These are phyloP conservation scores for Ambrosia artemisiifolia DNA, from an alignment of 129 eudicot genomes.

Conservation along the genomic window DNA sequence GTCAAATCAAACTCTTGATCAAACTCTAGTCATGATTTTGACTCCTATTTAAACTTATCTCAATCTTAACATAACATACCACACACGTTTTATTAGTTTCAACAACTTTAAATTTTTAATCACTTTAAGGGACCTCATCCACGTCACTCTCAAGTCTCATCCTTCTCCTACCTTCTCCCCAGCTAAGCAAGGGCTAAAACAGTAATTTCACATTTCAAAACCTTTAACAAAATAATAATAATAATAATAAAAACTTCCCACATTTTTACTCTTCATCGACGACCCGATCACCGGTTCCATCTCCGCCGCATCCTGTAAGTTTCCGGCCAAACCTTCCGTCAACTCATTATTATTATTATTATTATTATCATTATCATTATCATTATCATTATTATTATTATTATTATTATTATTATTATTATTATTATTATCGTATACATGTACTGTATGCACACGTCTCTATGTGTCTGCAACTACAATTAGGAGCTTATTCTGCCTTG, in stretches of 20 bases:
- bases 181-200: background rate
- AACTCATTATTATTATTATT: background rate
- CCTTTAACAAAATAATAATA: background rate
- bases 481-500: conserved; percentile 1
- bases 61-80: no score
- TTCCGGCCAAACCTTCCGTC: conserved; percentile 1
- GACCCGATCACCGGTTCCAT: conserved; percentile 26
- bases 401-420: no score
- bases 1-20: no score
- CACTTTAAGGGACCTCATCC: background rate
- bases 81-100: no score
- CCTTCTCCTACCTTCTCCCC: background rate
- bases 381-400: background rate
- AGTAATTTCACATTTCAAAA: background rate
- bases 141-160: conserved; percentile 4
- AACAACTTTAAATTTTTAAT: no score
- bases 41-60: no score
- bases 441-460: background rate
- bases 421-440: background rate
- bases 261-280: background rate
- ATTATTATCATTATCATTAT: no score
- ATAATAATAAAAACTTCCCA: background rate
- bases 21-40: no score
- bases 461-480: background rate
- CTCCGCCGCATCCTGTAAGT: conserved; percentile 24